Base-by-base conservation (phyloP, 2,329 filamentous ascomycete species). In the Hirsutella thompsonii region DNA sequence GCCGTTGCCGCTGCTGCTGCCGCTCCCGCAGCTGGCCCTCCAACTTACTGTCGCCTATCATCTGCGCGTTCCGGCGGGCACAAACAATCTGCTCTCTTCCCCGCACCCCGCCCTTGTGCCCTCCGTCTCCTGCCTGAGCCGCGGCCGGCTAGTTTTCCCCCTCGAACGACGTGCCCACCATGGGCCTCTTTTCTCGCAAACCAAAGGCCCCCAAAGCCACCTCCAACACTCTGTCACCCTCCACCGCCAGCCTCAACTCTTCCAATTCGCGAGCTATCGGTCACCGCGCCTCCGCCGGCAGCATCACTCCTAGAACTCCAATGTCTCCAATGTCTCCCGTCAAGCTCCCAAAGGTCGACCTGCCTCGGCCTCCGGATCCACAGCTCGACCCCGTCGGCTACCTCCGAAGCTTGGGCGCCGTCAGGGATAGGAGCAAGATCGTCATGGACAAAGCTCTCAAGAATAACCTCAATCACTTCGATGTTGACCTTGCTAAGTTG, bases 311-410 rank as follows among this genome's bases (percentile, higher is more conserved):
- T 5, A 64, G 55, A 26, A 71, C 67, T 3, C 68, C 71, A n/a
- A 46, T 68, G 44, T 67, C 70, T 10, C 69, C 71, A 36, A 71
- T 74, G 57, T 68, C 70, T 29, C 68, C 58, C 44, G 56, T 59
- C 49, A 68, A 63, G 46, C 73, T 89, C 49, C 79, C 82, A 51
- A 84, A 88, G 60, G 72, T 93, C 53, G 76, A 87, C 48, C 74
- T 96, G 37, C 85, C 90, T 38, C 81, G 79, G 54, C 79, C 88
- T 14, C 89, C 90, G 21, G 89, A 96, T 62, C 89, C 90, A 53
- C 74, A 81, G 46, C 70, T 90, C 51, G 87, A 96, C 58, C 89
- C 90, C 18, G 86, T 83, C 20, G 89, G 81, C 46, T 96, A 96
- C 62, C 74, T 98, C 54, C 79, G 85, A 57, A 95, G 88, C 64